Evolutionary conservation across 805 yeast species (phyloP), one percentile per base, ranked within the genome.

Genomic region (Blastobotrys peoriensis): DNA sequence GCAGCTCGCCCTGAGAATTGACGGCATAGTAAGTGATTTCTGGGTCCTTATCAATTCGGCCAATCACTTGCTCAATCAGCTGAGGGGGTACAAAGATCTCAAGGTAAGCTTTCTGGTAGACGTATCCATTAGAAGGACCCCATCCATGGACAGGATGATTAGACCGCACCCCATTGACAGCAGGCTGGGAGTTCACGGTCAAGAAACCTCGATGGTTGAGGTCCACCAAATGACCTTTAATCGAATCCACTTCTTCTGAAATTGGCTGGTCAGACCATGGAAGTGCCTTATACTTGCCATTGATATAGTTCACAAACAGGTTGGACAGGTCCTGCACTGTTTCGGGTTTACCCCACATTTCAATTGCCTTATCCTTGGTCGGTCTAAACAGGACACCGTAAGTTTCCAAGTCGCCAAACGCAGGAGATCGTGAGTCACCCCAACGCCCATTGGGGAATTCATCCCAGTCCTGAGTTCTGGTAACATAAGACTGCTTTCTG

Each of bases 371-470:
- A 50, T 81, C 79, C 3, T 86, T 81, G 38, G 61, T 50, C 63
- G 87, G 95, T 64, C 95, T 78, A 55, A 89, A 76, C 58, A 88
- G 70, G 28, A 87, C 77, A 17, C 91, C 93, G 54, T 81, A 81
- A 43, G 84, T 73, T 61, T 86, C 96, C 46, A 88, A 73, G 52
- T 86, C 94, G 57, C 95, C 96, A 66, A 84, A 89, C 1, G 98
- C 98, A 3, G 98, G 98, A 36, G 98, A 93, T 48, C 95, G 74
- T 2, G 97, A 86, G 63, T 93, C 97, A 58, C 98, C 98, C 89
- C 96, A 93, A 68, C 98, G 75, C 49, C 98, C 98, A 64, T 91
- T 93, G 41, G 98, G 98, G 60, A 91, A 93, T 64, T 93, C 98
- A 67, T 93, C 98, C 88, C 98, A 93, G 46, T 83, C 82, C 20